These are phyloP conservation scores for Casuarina cunninghamiana DNA, from an alignment of 306 rosid genomes.

Conservation along the genomic window DNA sequence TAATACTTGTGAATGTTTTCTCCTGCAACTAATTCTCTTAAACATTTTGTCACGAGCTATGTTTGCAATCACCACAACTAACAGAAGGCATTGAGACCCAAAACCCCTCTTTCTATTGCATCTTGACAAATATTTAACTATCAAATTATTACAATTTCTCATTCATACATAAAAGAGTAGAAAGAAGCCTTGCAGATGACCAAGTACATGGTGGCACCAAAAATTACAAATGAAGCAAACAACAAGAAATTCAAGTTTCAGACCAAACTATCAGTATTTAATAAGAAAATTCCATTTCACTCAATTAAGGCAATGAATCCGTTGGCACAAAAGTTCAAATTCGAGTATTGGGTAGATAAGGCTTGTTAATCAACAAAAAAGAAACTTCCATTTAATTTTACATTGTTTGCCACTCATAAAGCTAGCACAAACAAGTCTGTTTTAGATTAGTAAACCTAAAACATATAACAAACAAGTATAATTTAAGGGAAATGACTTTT, in stretches of 20 bases:
- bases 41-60: background rate
- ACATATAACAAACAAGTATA: too few relatives aligned
- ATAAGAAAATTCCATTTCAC: background rate
- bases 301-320: background rate
- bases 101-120: background rate
- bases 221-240: background rate
- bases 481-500: too few relatives aligned
- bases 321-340: background rate
- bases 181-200: background rate
- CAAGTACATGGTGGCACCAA: background rate
- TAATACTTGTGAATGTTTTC: background rate
- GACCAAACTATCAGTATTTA: background rate
- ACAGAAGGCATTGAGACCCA: background rate
- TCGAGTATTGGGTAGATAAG: background rate
- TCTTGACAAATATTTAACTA: background rate
- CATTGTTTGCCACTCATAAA: background rate
- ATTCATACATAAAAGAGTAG: background rate
- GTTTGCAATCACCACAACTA: background rate
- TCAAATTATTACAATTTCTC: background rate
- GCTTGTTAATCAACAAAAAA: background rate
- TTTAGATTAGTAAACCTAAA: too few relatives aligned
- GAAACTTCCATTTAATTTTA: background rate
- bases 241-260: constrained; percentile 5
- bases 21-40: background rate
- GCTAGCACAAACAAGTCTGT: background rate